Percentiles rank a stretch among this genome's conserved stretches.
phyloP scores from a whole-genome alignment of 192 early-diverging fungal genomes.

The Dimargaris verticillata region DNA sequence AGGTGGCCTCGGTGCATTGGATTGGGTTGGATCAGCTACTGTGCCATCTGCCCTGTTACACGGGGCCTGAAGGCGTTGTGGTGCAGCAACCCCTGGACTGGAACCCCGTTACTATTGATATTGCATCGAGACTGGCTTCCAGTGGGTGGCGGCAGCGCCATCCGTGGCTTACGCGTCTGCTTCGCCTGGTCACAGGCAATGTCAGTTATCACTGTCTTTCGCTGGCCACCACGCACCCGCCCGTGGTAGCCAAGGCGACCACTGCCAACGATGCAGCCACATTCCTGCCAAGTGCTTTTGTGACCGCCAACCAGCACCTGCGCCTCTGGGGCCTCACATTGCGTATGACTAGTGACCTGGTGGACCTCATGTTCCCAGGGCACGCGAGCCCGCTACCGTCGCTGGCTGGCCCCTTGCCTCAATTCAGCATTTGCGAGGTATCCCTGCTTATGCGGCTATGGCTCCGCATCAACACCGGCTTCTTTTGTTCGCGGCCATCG shows the following conservation, averaged over 20 bases:
- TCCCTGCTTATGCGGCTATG: not conserved
- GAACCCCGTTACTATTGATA: not conserved
- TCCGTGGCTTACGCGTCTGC: not conserved
- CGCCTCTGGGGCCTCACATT: constrained; percentile 11
- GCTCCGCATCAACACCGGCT: not conserved
- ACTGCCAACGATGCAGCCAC: not conserved
- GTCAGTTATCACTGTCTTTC: not conserved
- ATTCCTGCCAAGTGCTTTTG: not conserved
- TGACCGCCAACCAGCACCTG: not conserved
- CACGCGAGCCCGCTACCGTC: not conserved
- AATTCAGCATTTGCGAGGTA: constrained; percentile 1
- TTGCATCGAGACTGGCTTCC: no score
- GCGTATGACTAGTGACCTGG: constrained; percentile 4
- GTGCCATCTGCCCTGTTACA: not conserved
- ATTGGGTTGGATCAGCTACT: not conserved
- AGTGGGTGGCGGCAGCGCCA: no score
- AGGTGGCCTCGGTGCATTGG: constrained; percentile 11
- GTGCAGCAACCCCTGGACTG: not conserved
- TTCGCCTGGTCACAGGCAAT: not conserved
- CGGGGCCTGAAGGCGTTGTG: not conserved
- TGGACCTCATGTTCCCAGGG: not conserved
- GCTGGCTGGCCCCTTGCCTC: constrained; percentile 3
- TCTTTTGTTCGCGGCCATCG: no score
- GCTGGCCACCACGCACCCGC: not conserved
- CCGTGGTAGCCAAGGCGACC: not conserved